phyloP scores from a whole-genome alignment of 2,329 filamentous ascomycete species.

The Aspergillus quadricinctus region DNA sequence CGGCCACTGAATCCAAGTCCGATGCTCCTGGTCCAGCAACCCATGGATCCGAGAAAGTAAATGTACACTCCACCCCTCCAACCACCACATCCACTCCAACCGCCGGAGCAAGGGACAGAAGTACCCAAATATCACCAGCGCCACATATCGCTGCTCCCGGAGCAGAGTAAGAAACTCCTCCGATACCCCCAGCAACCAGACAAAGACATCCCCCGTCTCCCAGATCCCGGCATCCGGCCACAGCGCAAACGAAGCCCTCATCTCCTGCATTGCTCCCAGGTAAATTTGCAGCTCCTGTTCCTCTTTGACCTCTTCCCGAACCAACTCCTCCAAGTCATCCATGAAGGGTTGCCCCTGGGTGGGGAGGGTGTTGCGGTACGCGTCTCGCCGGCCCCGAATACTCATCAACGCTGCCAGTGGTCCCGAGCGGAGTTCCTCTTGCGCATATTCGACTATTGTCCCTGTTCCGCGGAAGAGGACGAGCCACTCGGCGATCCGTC shows the following conservation, averaged over 20 bases:
- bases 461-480: constrained; percentile 34
- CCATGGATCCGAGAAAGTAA: constrained; percentile 10
- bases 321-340: constrained; percentile 11
- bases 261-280: constrained; percentile 10
- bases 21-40: constrained; percentile 5
- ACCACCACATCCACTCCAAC: constrained; percentile 19
- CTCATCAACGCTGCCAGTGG: constrained; percentile 12
- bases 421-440: constrained; percentile 15
- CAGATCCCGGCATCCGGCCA: background rate
- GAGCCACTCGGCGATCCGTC: constrained; percentile 37
- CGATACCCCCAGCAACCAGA: constrained; percentile 15
- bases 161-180: constrained; percentile 11
- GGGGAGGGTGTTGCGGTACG: background rate
- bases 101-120: constrained; percentile 13
- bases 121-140: constrained; percentile 12
- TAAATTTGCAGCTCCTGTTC: constrained; percentile 4
- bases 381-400: background rate
- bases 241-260: constrained; percentile 9
- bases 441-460: constrained; percentile 27
- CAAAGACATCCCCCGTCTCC: constrained; percentile 18
- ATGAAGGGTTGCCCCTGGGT: background rate
- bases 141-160: constrained; percentile 3
- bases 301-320: constrained; percentile 3
- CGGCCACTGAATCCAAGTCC: constrained; percentile 15
- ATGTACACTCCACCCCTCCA: constrained; percentile 13